Percentiles rank a stretch among this genome's conserved stretches.
Evolutionary conservation across 176 grass and related monocot genomes (phyloP).

Genomic region (Aegilops longissima): DNA sequence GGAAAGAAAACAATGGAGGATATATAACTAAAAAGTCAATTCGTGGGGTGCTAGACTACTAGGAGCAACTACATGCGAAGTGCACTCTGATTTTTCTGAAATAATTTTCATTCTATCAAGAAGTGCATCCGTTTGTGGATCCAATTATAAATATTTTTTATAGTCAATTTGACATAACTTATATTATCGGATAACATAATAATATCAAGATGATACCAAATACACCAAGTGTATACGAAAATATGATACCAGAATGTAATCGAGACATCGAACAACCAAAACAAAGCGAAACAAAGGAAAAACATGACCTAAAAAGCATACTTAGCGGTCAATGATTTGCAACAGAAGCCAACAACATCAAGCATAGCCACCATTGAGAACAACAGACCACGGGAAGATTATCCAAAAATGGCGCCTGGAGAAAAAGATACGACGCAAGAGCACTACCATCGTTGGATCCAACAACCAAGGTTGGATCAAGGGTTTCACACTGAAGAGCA

Average conservation of each 20-base stretch:
- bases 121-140: background rate
- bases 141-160: background rate
- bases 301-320: background rate
- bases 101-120: background rate
- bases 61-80: background rate
- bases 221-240: background rate
- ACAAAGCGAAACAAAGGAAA: background rate
- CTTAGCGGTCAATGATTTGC: background rate
- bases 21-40: conserved; percentile 14
- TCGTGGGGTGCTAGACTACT: background rate
- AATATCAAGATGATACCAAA: background rate
- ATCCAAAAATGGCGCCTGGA: background rate
- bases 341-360: background rate
- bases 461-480: background rate
- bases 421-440: background rate
- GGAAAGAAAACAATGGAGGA: background rate
- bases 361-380: background rate
- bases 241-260: background rate
- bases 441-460: background rate
- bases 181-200: background rate
- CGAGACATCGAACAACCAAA: background rate
- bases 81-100: background rate
- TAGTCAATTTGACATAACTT: too few relatives aligned
- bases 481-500: background rate
- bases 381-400: background rate